Conservation (phyloP, 1,284 basidiomycete species). For the Trametes versicolor region DNA sequence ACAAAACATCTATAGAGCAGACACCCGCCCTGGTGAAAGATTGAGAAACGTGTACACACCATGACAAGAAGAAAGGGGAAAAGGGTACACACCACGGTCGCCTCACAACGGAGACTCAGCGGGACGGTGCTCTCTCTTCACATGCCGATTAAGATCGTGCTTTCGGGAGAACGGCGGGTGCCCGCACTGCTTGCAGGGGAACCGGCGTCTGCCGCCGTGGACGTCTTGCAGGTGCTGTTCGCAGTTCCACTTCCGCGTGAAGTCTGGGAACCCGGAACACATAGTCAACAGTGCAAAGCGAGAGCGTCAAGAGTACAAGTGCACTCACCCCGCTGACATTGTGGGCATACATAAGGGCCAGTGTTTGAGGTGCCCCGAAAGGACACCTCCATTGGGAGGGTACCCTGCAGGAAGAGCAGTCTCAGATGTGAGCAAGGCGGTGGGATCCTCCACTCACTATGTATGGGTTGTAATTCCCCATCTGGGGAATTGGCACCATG, state of each 20-base stretch:
- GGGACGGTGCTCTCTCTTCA: background rate
- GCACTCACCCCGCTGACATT: background rate
- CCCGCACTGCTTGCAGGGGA: background rate
- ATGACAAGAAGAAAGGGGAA: background rate
- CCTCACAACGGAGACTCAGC: background rate
- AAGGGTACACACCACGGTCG: background rate
- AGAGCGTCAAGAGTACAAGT: background rate
- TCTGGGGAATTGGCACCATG: no score
- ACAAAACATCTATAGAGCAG: no score
- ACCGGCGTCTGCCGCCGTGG: background rate
- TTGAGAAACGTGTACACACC: background rate
- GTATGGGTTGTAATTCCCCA: no score
- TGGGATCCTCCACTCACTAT: no score
- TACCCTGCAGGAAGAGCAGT: background rate
- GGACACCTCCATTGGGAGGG: background rate
- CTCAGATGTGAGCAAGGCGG: no score
- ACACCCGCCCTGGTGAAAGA: background rate
- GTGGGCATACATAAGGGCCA: background rate
- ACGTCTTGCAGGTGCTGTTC: constrained; percentile 7
- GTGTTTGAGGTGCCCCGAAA: background rate
- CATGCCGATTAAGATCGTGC: background rate
- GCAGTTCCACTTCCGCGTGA: constrained; percentile 2
- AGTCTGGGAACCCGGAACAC: background rate
- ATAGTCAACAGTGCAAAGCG: no score
- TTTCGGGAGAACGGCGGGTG: background rate